Percentiles rank a stretch among this genome's conserved stretches.
phyloP scores from a whole-genome alignment of 768 basidiomycete species.

The Russula virescens region DNA sequence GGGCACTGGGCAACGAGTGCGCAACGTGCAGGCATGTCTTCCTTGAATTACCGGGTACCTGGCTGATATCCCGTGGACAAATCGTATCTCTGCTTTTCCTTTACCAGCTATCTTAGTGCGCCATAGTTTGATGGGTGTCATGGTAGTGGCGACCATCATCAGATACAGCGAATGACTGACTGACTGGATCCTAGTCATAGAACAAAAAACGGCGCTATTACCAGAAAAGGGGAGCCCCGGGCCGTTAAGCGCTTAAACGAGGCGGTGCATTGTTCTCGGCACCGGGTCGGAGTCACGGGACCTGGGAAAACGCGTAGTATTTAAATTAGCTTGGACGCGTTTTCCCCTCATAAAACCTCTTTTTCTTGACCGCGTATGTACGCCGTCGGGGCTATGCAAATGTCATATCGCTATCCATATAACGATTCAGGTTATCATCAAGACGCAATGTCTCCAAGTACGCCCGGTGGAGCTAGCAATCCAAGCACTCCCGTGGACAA shows the following conservation, averaged over 20 bases:
- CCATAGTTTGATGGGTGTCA: background rate
- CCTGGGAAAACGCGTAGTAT: conserved; percentile 8
- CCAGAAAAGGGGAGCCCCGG: conserved; percentile 10
- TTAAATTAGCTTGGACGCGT: conserved; percentile 11
- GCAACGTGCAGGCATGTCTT: background rate
- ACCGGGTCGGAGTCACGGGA: conserved; percentile 17
- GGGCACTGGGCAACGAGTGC: too few species aligned
- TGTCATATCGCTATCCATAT: conserved; percentile 23
- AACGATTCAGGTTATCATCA: conserved; percentile 15
- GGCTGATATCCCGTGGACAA: background rate
- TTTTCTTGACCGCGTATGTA: conserved; percentile 21
- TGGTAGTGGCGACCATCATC: background rate
- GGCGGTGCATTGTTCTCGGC: conserved; percentile 23
- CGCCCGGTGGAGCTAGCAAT: conserved; percentile 22
- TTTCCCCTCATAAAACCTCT: conserved; percentile 2
- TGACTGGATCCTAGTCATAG: conserved; percentile 1
- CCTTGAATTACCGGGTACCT: background rate
- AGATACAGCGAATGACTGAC: background rate
- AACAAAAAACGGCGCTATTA: background rate
- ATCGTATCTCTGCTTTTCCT: background rate
- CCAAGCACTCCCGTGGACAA: conserved; percentile 23
- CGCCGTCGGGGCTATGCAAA: conserved; percentile 17
- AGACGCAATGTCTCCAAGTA: conserved; percentile 20
- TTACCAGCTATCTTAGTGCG: background rate
- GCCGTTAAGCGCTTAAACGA: background rate